Evolutionary conservation across 257 asterid species (phyloP).

Genomic region (Solanum rostratum): DNA sequence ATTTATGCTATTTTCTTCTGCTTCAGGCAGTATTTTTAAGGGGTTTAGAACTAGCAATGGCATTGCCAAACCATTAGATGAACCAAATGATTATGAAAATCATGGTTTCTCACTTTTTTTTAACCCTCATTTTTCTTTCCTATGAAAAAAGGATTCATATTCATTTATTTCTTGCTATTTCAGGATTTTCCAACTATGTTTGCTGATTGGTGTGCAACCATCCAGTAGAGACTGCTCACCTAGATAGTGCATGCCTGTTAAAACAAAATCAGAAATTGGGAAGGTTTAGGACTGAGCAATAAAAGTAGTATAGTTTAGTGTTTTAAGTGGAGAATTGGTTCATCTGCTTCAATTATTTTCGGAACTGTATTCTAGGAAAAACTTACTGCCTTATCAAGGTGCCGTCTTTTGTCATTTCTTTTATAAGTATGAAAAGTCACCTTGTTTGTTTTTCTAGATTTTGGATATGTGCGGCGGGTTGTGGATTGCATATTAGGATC

Average conservation of each 20-base stretch:
- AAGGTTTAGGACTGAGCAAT: neutral
- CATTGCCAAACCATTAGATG: neutral
- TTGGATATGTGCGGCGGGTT: constrained; percentile 68
- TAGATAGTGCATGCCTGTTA: neutral
- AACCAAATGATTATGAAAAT: neutral
- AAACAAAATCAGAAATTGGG: neutral
- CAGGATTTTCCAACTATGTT: neutral
- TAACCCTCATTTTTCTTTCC: neutral
- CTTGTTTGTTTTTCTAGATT: constrained; percentile 48
- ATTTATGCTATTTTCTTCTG: neutral
- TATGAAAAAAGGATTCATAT: neutral
- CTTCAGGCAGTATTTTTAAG: neutral
- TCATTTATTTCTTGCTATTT: neutral
- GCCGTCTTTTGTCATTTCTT: constrained; percentile 4
- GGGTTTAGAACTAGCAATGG: neutral
- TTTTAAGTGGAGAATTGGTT: neutral
- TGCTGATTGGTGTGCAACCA: neutral
- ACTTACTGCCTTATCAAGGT: constrained; percentile 9
- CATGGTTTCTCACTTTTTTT: neutral
- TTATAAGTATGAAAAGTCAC: constrained; percentile 30
- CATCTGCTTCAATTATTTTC: neutral
- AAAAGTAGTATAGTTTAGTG: neutral
- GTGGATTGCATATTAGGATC: constrained; percentile 81
- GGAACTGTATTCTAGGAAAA: constrained; percentile 5
- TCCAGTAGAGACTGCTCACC: neutral